These are phyloP conservation scores for Pulveroboletus ravenelii DNA, from an alignment of 768 basidiomycete species.

Conservation along the genomic window DNA sequence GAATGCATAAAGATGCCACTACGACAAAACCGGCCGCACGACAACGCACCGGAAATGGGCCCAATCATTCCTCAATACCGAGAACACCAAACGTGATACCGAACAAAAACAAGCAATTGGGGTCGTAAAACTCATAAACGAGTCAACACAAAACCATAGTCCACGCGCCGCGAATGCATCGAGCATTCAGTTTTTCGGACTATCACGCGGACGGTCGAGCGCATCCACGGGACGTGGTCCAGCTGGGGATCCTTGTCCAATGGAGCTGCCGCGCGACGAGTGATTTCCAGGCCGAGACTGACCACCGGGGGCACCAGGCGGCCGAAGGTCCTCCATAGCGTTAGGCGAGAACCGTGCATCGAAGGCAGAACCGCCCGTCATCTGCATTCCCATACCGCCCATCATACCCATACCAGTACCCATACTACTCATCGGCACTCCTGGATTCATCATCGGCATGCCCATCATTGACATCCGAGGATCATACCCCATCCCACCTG, in stretches of 20 bases:
- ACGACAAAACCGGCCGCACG: conserved; percentile 12
- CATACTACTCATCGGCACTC: conserved; percentile 38
- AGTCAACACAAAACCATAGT: conserved; percentile 9
- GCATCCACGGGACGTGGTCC: conserved; percentile 31
- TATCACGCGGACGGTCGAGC: conserved; percentile 22
- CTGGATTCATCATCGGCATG: conserved; percentile 61
- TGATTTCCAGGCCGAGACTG: conserved; percentile 28
- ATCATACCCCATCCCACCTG: conserved; percentile 53
- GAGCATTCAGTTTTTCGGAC: conserved; percentile 22
- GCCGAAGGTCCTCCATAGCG: conserved; percentile 27
- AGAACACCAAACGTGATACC: conserved; percentile 16
- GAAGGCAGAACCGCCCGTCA: conserved; percentile 60
- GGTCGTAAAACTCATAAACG: conserved; percentile 10
- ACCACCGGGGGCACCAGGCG: conserved; percentile 25
- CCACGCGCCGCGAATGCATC: conserved; percentile 1
- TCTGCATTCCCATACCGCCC: conserved; percentile 46
- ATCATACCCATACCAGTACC: conserved; percentile 41
- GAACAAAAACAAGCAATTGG: conserved; percentile 10
- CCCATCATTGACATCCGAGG: conserved; percentile 83
- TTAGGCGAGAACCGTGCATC: conserved; percentile 51
- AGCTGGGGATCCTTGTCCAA: conserved; percentile 50
- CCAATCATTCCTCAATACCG: conserved; percentile 10
- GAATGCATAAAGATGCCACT: conserved; percentile 6
- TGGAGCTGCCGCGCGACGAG: conserved; percentile 48
- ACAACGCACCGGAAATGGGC: conserved; percentile 16